phyloP scores from a whole-genome alignment of 2,329 filamentous ascomycete species.

The Nannizziopsis arthrosporioides region DNA sequence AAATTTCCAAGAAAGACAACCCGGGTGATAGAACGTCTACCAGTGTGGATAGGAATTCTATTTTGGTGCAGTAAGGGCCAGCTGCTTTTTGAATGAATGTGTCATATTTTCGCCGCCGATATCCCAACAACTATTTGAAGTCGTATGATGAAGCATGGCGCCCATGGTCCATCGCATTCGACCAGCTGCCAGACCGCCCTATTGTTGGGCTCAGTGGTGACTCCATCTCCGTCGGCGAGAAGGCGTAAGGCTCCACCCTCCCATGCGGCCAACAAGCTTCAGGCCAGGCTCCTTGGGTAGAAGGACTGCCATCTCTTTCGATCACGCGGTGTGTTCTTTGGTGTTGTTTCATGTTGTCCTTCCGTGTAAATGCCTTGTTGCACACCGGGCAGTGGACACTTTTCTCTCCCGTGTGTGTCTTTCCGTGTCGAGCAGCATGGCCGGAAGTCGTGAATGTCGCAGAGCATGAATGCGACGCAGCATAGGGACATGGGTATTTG shows the following conservation, averaged over 20 bases:
- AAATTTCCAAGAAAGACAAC: neutral
- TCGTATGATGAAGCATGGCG: neutral
- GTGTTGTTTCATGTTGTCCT: conserved; percentile 61
- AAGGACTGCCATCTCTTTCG: conserved; percentile 2
- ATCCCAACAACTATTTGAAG: neutral
- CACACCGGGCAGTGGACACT: conserved; percentile 56
- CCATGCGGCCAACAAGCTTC: neutral
- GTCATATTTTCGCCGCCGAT: neutral
- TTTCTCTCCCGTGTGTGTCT: conserved; percentile 58
- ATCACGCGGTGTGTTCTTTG: conserved; percentile 45
- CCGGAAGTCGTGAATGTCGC: conserved; percentile 57
- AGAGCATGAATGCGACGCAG: conserved; percentile 46
- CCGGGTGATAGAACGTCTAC: too few species aligned
- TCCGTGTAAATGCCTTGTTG: conserved; percentile 56
- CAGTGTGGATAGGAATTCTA: too few species aligned
- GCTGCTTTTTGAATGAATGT: too few species aligned
- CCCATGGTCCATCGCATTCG: neutral
- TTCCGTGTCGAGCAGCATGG: conserved; percentile 55
- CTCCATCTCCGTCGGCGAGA: neutral
- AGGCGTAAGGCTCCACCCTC: neutral
- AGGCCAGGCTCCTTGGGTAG: neutral
- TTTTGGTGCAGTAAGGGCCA: too few species aligned
- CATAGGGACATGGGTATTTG: conserved; percentile 54
- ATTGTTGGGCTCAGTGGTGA: neutral
- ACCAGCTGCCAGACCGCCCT: conserved; percentile 1